Percentiles rank a stretch among this genome's conserved stretches.
Evolutionary conservation across 768 basidiomycete species (phyloP).

Genomic region (Mycena galericulata): DNA sequence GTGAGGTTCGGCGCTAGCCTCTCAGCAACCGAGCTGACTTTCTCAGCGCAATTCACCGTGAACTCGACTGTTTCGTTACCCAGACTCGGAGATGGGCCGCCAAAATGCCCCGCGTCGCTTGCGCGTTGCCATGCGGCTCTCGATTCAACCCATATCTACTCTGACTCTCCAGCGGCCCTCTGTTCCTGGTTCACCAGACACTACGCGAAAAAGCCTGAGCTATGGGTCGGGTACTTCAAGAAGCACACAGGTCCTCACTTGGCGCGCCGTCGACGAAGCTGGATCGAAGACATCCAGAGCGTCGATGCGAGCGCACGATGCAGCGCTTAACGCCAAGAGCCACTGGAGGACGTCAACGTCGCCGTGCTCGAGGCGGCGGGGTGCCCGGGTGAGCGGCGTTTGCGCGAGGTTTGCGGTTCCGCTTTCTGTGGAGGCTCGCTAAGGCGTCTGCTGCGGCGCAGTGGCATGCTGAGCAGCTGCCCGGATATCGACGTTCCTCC

Average conservation of each 20-base stretch:
- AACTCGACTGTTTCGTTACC: too few species aligned
- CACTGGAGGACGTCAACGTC: slow-evolving; percentile 29
- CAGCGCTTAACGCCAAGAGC: slow-evolving; percentile 28
- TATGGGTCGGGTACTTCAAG: slow-evolving; percentile 19
- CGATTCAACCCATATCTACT: neutral
- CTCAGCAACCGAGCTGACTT: too few species aligned
- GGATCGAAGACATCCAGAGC: slow-evolving; percentile 21
- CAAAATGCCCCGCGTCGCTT: slow-evolving; percentile 8
- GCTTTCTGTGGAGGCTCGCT: slow-evolving; percentile 2
- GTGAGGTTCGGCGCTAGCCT: too few species aligned
- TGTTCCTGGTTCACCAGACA: slow-evolving; percentile 4
- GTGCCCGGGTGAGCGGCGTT: slow-evolving; percentile 26
- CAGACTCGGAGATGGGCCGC: too few species aligned
- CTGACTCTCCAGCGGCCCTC: neutral
- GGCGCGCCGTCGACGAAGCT: slow-evolving; percentile 24
- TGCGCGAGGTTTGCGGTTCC: slow-evolving; percentile 22
- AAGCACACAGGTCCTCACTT: slow-evolving; percentile 21
- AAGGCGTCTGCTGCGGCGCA: neutral
- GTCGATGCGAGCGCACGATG: slow-evolving; percentile 22
- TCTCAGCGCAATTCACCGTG: too few species aligned
- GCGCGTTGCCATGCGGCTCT: neutral
- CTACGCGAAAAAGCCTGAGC: neutral
- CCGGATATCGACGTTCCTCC: slow-evolving; percentile 14
- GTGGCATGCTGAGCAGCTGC: slow-evolving; percentile 12
- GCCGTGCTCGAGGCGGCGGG: slow-evolving; percentile 18